Percentiles rank a stretch among this genome's conserved stretches.
Conservation (phyloP, 768 basidiomycete species). For the Tylopilus sp. region DNA sequence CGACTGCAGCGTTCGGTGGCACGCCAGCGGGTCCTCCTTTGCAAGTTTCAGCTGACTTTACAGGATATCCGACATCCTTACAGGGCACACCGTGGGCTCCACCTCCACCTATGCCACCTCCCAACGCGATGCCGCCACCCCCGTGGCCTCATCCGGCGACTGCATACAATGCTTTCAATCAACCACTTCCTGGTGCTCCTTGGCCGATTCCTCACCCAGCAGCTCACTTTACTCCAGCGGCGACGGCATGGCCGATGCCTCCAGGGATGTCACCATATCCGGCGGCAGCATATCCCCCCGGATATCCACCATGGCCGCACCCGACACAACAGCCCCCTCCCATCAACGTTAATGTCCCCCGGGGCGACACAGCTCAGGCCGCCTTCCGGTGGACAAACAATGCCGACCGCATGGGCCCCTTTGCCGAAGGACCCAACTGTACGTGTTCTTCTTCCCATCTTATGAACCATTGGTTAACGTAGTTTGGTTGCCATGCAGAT, state of each 20-base stretch:
- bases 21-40: constrained; percentile 3
- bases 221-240: constrained; percentile 25
- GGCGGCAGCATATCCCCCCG: constrained; percentile 7
- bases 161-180: constrained; percentile 29
- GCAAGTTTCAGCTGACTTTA: constrained; percentile 30
- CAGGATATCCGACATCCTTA: constrained; percentile 28
- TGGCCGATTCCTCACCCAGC: constrained; percentile 21
- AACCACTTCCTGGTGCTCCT: constrained; percentile 27
- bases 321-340: constrained; percentile 26
- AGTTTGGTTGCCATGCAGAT: constrained; percentile 37
- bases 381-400: constrained; percentile 29
- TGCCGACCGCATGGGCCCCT: constrained; percentile 33
- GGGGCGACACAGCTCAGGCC: constrained; percentile 26
- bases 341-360: constrained; percentile 18
- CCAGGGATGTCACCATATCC: constrained; percentile 25
- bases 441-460: constrained; percentile 15
- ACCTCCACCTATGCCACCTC: constrained; percentile 19
- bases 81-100: constrained; percentile 27
- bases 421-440: constrained; percentile 43
- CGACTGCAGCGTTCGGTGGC: constrained; percentile 5
- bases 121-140: constrained; percentile 20
- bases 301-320: constrained; percentile 27
- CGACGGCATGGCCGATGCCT: constrained; percentile 23
- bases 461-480: constrained; percentile 7
- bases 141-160: constrained; percentile 21